Evolutionary conservation across 1,284 basidiomycete genomes (phyloP).

Genomic region (Heterobasidion irregulare): DNA sequence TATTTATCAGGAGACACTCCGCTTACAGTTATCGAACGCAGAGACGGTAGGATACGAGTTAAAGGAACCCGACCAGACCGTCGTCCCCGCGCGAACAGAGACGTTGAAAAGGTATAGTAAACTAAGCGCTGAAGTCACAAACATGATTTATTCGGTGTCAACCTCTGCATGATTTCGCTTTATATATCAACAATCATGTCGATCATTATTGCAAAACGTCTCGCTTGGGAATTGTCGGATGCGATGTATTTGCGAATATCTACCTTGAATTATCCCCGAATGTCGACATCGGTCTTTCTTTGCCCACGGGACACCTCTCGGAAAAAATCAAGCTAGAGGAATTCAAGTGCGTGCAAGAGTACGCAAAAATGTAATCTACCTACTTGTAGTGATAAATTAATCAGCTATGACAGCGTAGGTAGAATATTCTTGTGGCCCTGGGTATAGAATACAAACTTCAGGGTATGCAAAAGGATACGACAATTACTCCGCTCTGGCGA

Average conservation of each 20-base stretch:
- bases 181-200: background rate
- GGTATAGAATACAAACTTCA: no score
- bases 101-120: conserved; percentile 17
- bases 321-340: background rate
- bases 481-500: conserved; percentile 25
- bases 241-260: conserved; percentile 5
- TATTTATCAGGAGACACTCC: background rate
- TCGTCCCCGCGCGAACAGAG: conserved; percentile 36
- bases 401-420: no score
- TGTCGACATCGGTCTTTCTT: background rate
- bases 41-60: conserved; percentile 36
- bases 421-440: no score
- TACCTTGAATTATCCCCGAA: background rate
- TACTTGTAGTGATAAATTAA: no score
- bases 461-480: background rate
- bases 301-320: background rate
- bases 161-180: background rate
- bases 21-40: conserved; percentile 47
- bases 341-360: background rate
- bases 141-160: conserved; percentile 9
- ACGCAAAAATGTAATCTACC: background rate
- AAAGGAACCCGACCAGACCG: conserved; percentile 46
- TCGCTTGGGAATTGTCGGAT: conserved; percentile 6
- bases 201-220: background rate
- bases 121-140: conserved; percentile 12